Percentiles rank a stretch among this genome's conserved stretches.
Conservation (phyloP, 1,284 basidiomycete genomes). For the Melampsora americana region DNA sequence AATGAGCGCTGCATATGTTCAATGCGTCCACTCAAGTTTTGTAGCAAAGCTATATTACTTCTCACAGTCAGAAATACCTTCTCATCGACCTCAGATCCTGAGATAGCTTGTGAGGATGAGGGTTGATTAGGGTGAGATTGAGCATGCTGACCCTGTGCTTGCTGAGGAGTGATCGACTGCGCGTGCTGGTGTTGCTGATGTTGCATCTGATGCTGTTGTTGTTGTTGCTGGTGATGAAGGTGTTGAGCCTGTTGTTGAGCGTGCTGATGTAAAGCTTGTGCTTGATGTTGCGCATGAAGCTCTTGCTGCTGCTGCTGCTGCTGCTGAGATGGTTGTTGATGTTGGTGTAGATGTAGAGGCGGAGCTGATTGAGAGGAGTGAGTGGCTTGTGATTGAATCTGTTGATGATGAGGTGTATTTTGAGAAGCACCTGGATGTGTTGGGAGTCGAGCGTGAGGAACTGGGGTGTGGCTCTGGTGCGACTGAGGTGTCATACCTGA, state of each 20-base stretch:
- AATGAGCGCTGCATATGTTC: conserved; percentile 19
- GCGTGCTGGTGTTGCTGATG: not conserved
- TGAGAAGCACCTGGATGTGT: conserved; percentile 20
- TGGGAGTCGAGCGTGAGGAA: conserved; percentile 22
- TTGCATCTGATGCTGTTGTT: not conserved
- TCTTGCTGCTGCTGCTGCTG: conserved; percentile 20
- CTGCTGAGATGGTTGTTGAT: conserved; percentile 6
- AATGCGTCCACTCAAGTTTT: conserved; percentile 8
- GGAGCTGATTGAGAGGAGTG: conserved; percentile 1
- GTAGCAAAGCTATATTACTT: conserved; percentile 3
- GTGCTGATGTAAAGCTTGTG: conserved; percentile 9
- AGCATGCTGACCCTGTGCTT: conserved; percentile 14
- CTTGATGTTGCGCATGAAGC: not conserved
- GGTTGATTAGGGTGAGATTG: conserved; percentile 5
- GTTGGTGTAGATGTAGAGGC: conserved; percentile 23
- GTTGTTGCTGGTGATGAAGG: conserved; percentile 1
- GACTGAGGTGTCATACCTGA: conserved; percentile 33
- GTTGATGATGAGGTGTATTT: conserved; percentile 17
- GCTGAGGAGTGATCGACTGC: not conserved
- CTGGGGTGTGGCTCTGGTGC: conserved; percentile 17
- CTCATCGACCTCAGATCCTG: conserved; percentile 24
- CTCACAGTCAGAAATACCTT: not conserved
- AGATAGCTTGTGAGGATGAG: conserved; percentile 8
- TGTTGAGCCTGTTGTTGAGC: not conserved
- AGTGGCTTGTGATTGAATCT: conserved; percentile 21